Conservation (phyloP, 208 protist species). For the Leishmania turanica region DNA sequence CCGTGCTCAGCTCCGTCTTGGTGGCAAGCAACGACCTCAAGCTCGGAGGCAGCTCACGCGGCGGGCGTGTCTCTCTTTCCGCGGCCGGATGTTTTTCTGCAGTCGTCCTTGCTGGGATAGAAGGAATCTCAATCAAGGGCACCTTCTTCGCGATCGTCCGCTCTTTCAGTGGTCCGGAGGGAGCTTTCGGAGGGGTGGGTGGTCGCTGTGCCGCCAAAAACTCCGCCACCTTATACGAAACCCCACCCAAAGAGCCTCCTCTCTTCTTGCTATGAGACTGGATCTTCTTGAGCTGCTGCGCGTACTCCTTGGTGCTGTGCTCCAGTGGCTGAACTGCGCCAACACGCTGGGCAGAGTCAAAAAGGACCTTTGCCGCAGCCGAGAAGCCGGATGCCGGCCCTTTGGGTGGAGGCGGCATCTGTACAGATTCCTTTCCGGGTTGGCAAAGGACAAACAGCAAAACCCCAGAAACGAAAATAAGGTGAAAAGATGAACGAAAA, state of each 20-base stretch:
- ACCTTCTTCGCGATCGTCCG: constrained; percentile 53
- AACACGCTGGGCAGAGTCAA: constrained; percentile 81
- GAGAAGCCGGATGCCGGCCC: constrained; percentile 47
- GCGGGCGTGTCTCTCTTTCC: neutral
- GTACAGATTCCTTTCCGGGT: neutral
- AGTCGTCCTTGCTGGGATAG: constrained; percentile 1
- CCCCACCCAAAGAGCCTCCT: constrained; percentile 73
- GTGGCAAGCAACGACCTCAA: neutral
- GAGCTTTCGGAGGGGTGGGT: constrained; percentile 20
- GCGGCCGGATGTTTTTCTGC: neutral
- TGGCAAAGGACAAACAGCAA: neutral
- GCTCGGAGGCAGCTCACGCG: neutral
- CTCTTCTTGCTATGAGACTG: constrained; percentile 78
- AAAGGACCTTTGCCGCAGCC: constrained; percentile 81
- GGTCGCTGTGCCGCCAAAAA: constrained; percentile 76
- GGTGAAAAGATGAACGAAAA: neutral
- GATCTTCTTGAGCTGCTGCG: constrained; percentile 80
- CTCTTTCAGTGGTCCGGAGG: neutral
- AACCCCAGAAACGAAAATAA: constrained; percentile 9
- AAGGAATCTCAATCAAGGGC: constrained; percentile 67
- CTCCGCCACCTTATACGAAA: constrained; percentile 86
- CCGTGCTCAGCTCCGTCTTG: neutral
- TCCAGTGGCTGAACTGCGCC: constrained; percentile 76
- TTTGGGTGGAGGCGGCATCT: constrained; percentile 27
- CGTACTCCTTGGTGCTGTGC: constrained; percentile 58